Conservation (phyloP, 257 asterid species). For the Gentiana dahurica region DNA sequence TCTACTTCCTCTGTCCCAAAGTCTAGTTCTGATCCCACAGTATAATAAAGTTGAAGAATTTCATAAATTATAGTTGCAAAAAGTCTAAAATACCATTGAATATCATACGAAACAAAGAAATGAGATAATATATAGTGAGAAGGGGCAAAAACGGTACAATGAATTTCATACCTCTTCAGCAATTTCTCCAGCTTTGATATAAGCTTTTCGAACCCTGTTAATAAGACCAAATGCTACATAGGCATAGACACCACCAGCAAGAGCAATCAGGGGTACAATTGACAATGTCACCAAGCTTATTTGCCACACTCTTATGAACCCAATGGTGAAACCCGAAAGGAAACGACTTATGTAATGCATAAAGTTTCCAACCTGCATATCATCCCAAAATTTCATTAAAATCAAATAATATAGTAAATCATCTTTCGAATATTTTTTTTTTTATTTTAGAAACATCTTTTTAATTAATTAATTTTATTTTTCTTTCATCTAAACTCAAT, state of each 20-base stretch:
- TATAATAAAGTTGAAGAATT: no score
- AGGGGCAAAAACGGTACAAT: neutral
- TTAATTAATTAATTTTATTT: no score
- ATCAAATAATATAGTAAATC: no score
- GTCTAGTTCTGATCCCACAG: no score
- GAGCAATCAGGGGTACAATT: constrained; percentile 82
- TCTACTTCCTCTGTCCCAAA: no score
- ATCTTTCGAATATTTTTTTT: no score
- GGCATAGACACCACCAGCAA: constrained; percentile 94
- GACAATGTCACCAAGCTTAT: constrained; percentile 89
- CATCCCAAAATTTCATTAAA: neutral
- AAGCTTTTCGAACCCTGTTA: constrained; percentile 77
- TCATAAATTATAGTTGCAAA: no score
- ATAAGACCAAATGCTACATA: constrained; percentile 78
- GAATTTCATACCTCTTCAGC: constrained; percentile 69
- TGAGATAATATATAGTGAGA: neutral
- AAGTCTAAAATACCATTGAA: no score
- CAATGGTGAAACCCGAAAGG: constrained; percentile 65
- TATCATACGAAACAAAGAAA: no score
- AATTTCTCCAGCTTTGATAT: constrained; percentile 86
- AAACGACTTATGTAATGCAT: constrained; percentile 85
- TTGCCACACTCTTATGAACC: constrained; percentile 92
- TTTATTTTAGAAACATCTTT: no score
- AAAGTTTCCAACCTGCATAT: constrained; percentile 73
- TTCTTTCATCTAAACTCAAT: no score